Evolutionary conservation across 495 filamentous ascomycete species (phyloP), one percentile per base, ranked within the genome.

Genomic region (Acidomyces sp.): DNA sequence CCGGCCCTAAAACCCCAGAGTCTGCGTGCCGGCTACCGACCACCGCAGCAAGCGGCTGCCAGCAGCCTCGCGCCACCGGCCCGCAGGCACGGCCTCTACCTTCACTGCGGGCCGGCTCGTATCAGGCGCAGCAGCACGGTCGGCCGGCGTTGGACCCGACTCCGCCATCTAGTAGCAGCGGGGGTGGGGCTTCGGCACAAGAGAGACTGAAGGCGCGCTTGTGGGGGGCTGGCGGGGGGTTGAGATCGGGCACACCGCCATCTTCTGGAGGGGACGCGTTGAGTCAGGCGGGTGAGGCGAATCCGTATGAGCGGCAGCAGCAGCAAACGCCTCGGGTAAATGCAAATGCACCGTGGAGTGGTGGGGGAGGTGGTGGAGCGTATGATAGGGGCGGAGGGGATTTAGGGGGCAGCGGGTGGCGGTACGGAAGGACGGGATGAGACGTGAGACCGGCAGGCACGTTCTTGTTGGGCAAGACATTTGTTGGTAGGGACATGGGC

Each of bases 31-130:
- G 77, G 44, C 51, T 53, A 37, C 41, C 45, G 46, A 34, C 40
- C 49, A 27, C 21, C 11, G 26, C 5, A 49, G 18, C 24, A 39
- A 28, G 12, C 48, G 7, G 20, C 43, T 21, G 17, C 17, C 6
- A 43, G 30, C 16, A 22, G 41, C 28, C 18, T 49, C 35, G 24
- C 52, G 21, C 21, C 45, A 37, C 24, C 51, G 35, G 30, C 20
- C 31, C 61, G 32, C 51, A 55, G 43, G 41, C 57, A 23, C 57
- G 80, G 18, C 79, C 77, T 10, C 52, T 82, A 44, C 79, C 76
- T 5, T 82, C 77, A 45, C 82, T 86, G 58, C 61, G 78, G 13
- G 69, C 68, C 2, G 80, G 78, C 4, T 85, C 81, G 43, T 80
- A 82, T 53, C 81, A 88, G 62, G 41, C 51, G 39, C 41, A 50